Base-by-base conservation (phyloP, 1,284 basidiomycete species). In the Leccinum angustisporum region DNA sequence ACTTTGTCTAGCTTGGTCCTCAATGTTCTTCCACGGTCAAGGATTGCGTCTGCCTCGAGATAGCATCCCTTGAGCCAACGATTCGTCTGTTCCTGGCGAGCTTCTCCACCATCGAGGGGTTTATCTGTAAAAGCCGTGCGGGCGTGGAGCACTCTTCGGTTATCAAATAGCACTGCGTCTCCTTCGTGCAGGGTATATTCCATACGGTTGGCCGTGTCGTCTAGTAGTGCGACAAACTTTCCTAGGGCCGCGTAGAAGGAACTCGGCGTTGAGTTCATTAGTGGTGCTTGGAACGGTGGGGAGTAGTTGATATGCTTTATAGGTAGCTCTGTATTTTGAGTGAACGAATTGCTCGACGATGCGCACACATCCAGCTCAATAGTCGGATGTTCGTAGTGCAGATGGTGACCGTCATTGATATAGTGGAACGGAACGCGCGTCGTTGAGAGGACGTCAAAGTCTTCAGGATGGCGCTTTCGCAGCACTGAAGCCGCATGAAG, bases 211-310 rank as follows among this genome's bases (percentile, higher is more conserved):
- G 74, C 72, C 0, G 82, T 79, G 16, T 83, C 80, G 43, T 90
- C 84, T 3, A 95, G 77, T 18, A 90, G 68, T 1, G 76, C 71
- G 7, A 88, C 83, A 70, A 95, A 98, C 10, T 76, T 73, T 4
- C 74, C 68, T 4, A 97, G 79, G 1, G 94, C 92, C 0, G 78
- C 69, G 67, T 91, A 92, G 64, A 95, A 88, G 27, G 74, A 74
- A 1, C 72, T 63, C 0, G 86, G 83, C 0, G 86, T 86, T 9
- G 77, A 72, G 5, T 58, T 63, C 51, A 81, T 72, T 1, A 92
- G 78, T 0, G 92, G 92, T 0, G 91, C 94, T 78, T 98, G 95
- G 83, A 98, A 99, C 0, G 96, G 97, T 0, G 97, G 97, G 4
- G 92, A 91, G 77, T 97, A 98, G 77, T 96, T 97, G 72, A 98